phyloP scores from a whole-genome alignment of 148 eudicot genomes.

The Polygonum aviculare region DNA sequence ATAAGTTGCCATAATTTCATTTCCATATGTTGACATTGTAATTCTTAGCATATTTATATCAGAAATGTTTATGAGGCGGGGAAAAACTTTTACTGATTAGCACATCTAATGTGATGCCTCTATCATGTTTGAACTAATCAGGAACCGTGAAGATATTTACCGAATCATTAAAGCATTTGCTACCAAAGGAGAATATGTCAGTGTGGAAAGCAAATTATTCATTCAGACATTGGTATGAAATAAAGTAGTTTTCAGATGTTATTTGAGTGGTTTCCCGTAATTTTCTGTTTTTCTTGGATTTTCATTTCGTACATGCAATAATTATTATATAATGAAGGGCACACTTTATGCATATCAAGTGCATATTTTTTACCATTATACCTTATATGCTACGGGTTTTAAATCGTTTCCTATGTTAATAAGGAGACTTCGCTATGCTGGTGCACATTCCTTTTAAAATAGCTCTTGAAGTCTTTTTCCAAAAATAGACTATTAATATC shows the following conservation, averaged over 20 bases:
- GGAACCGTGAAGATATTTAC: conserved; percentile 83
- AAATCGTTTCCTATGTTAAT: not conserved
- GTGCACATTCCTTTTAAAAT: not conserved
- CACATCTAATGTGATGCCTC: not conserved
- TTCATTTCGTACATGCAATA: not conserved
- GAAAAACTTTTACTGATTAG: not conserved
- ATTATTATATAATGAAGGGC: not conserved
- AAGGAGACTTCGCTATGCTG: not conserved
- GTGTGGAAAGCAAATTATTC: conserved; percentile 52
- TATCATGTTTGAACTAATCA: conserved; percentile 29
- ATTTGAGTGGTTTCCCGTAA: not conserved
- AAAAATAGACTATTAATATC: not conserved
- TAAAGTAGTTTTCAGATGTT: not conserved
- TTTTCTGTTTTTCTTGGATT: not conserved
- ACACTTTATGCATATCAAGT: not conserved
- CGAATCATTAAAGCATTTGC: conserved; percentile 79
- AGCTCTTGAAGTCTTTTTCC: not conserved
- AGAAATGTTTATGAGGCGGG: not conserved
- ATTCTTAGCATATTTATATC: not conserved
- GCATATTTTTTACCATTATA: not conserved
- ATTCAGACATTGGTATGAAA: conserved; percentile 64
- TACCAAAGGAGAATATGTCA: conserved; percentile 60
- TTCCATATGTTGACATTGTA: not conserved
- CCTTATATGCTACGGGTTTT: not conserved
- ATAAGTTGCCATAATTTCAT: not conserved